Evolutionary conservation across 2,329 filamentous ascomycete species (phyloP).

Genomic region (Ophiosphaerella narmari): DNA sequence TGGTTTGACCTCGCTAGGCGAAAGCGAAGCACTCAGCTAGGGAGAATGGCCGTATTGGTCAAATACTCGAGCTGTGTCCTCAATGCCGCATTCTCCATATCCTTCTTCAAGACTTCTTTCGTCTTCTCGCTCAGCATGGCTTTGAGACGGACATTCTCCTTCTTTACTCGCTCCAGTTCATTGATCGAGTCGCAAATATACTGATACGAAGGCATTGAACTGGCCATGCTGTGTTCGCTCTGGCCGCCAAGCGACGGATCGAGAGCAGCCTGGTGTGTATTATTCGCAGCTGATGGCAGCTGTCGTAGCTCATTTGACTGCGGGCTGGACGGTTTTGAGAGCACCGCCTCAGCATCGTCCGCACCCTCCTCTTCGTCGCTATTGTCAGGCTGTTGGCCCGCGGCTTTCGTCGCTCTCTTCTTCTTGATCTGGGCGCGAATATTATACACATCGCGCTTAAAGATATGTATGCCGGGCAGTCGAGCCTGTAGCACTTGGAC

Average conservation of each 20-base stretch:
- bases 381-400: slow-evolving; percentile 29
- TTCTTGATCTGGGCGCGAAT: slow-evolving; percentile 42
- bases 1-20: too few species aligned
- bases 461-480: slow-evolving; percentile 41
- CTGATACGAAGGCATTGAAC: slow-evolving; percentile 12
- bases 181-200: background rate
- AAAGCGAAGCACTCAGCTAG: background rate
- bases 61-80: slow-evolving; percentile 34
- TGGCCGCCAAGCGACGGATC: slow-evolving; percentile 23
- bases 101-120: slow-evolving; percentile 33
- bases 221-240: slow-evolving; percentile 17
- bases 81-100: slow-evolving; percentile 30
- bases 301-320: slow-evolving; percentile 4
- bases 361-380: slow-evolving; percentile 15
- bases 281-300: background rate
- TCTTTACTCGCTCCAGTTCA: slow-evolving; percentile 27
- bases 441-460: slow-evolving; percentile 45
- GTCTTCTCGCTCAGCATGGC: slow-evolving; percentile 21
- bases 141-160: slow-evolving; percentile 29
- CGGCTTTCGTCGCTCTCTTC: slow-evolving; percentile 35
- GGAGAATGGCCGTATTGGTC: slow-evolving; percentile 27
- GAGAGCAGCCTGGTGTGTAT: slow-evolving; percentile 7
- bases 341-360: background rate
- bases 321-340: background rate
- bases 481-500: slow-evolving; percentile 35